phyloP scores from a whole-genome alignment of 192 early-diverging fungal species.

The Coemansia asiatica region DNA sequence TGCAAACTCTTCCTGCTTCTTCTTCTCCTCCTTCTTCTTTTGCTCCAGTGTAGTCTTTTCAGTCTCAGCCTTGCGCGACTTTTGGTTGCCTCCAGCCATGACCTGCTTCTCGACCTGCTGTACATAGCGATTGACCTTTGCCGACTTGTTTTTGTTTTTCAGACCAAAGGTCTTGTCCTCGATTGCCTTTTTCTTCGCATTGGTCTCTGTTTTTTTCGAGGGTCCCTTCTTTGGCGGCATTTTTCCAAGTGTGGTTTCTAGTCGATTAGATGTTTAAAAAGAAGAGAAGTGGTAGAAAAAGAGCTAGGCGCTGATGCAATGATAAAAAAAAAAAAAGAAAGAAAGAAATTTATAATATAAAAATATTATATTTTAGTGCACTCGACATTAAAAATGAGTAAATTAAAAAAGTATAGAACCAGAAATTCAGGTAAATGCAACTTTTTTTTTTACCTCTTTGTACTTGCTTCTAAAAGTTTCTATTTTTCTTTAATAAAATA shows the following conservation, averaged over 20 bases:
- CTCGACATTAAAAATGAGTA: too few species aligned
- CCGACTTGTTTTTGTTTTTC: slow-evolving; percentile 98
- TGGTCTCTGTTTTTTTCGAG: slow-evolving; percentile 61
- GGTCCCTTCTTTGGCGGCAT: slow-evolving; percentile 81
- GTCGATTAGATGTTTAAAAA: too few species aligned
- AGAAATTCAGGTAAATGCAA: too few species aligned
- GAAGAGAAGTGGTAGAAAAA: too few species aligned
- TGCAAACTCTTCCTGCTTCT: slow-evolving; percentile 86
- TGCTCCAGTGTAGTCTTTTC: slow-evolving; percentile 55
- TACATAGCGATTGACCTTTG: slow-evolving; percentile 88
- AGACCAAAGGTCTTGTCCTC: slow-evolving; percentile 99
- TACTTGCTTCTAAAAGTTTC: too few species aligned
- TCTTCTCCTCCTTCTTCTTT: slow-evolving; percentile 79
- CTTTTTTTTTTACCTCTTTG: too few species aligned
- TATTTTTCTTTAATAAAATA: too few species aligned
- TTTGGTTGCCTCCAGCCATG: slow-evolving; percentile 57
- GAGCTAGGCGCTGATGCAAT: background rate
- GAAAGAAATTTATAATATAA: background rate
- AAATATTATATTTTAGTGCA: too few species aligned
- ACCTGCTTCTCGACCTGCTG: slow-evolving; percentile 89
- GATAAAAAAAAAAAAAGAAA: background rate
- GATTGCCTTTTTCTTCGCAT: slow-evolving; percentile 75
- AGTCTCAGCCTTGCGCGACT: slow-evolving; percentile 55
- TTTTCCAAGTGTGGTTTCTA: background rate
- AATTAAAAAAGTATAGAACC: background rate